phyloP scores from a whole-genome alignment of 106 monocot genomes.

The Dendrobium huoshanense region DNA sequence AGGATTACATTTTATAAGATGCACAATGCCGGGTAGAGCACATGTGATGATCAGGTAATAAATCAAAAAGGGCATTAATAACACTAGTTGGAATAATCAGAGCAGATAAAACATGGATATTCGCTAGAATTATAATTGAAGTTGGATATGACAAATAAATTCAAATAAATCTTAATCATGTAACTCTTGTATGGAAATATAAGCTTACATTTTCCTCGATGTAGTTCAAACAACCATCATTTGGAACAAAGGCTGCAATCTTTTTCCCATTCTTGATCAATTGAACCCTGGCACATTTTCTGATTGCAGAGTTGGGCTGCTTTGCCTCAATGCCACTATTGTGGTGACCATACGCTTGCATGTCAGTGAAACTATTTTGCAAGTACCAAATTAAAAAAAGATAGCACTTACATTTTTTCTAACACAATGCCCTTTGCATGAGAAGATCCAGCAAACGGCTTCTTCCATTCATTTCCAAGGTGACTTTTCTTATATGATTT shows the following conservation, averaged over 20 bases:
- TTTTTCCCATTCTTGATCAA: constrained; percentile 23
- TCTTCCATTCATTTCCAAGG: constrained; percentile 72
- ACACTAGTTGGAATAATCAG: too few species aligned
- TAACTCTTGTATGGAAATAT: neutral
- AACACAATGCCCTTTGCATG: constrained; percentile 63
- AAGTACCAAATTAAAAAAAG: neutral
- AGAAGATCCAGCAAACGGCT: constrained; percentile 61
- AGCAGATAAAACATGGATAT: too few species aligned
- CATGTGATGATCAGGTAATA: too few species aligned
- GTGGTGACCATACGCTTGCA: neutral
- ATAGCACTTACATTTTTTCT: constrained; percentile 38
- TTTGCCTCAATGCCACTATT: constrained; percentile 21
- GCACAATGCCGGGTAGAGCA: too few species aligned
- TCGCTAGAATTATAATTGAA: too few species aligned
- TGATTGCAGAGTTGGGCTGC: constrained; percentile 18
- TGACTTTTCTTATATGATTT: constrained; percentile 65
- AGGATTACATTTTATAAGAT: too few species aligned
- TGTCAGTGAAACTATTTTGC: neutral
- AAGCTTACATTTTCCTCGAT: constrained; percentile 23
- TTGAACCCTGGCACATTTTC: constrained; percentile 22
- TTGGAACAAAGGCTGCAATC: constrained; percentile 22
- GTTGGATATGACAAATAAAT: too few species aligned
- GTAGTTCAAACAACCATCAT: constrained; percentile 22
- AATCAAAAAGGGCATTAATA: too few species aligned
- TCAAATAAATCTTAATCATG: too few species aligned